These are phyloP conservation scores for Meyerozyma sp. DNA, from an alignment of 1,139 yeast species.

Conservation along the genomic window DNA sequence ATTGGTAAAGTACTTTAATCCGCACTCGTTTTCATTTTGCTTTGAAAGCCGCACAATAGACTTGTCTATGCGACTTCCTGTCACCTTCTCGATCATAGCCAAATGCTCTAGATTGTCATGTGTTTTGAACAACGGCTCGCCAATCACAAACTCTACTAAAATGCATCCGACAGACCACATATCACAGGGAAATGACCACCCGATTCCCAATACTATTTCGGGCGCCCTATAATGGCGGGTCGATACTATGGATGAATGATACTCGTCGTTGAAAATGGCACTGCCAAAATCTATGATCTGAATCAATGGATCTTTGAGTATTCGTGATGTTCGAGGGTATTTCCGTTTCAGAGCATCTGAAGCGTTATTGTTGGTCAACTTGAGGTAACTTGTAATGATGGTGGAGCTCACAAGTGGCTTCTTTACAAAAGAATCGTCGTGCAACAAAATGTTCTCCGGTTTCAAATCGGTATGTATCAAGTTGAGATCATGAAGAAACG, in stretches of 20 bases:
- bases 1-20: constrained; percentile 34
- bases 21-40: constrained; percentile 37
- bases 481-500: constrained; percentile 83
- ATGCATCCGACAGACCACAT: constrained; percentile 97
- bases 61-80: constrained; percentile 40
- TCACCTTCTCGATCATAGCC: constrained; percentile 86
- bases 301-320: constrained; percentile 74
- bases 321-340: constrained; percentile 37
- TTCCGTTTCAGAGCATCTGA: constrained; percentile 13
- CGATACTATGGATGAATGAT: constrained; percentile 86
- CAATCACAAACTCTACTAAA: constrained; percentile 83
- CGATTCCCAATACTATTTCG: constrained; percentile 86
- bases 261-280: constrained; percentile 90
- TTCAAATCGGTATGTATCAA: constrained; percentile 91
- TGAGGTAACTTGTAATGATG: constrained; percentile 26
- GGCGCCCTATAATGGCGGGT: constrained; percentile 98
- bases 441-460: constrained; percentile 87
- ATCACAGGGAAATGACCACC: constrained; percentile 93
- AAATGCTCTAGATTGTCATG: constrained; percentile 93
- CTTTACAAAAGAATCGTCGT: constrained; percentile 47
- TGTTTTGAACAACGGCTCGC: constrained; percentile 93
- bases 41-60: constrained; percentile 33
- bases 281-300: constrained; percentile 95
- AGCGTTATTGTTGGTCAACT: constrained; percentile 15
- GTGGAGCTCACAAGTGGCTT: constrained; percentile 32